Evolutionary conservation across 2,329 filamentous ascomycete genomes (phyloP).

Genomic region (Elsinoe arachidis): DNA sequence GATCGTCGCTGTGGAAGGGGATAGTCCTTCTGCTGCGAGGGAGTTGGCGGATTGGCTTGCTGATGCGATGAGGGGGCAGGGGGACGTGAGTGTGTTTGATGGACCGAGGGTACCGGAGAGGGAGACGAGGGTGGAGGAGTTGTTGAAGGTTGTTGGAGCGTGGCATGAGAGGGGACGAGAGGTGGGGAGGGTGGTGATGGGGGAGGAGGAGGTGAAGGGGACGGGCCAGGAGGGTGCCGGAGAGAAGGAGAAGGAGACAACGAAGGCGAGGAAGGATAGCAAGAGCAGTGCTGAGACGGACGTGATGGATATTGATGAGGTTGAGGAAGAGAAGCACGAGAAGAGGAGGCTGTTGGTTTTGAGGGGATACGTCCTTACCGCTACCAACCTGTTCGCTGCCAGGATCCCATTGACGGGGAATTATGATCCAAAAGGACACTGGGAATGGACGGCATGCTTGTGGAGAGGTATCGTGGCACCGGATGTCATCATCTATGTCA

Average conservation of each 20-base stretch:
- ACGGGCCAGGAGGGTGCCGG: neutral
- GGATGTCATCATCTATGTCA: conserved; percentile 67
- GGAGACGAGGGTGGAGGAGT: conserved; percentile 39
- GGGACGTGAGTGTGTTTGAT: conserved; percentile 41
- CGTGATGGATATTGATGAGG: conserved; percentile 52
- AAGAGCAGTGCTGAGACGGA: conserved; percentile 32
- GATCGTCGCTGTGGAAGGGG: conserved; percentile 75
- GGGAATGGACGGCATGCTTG: conserved; percentile 93
- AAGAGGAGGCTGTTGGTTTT: conserved; percentile 61
- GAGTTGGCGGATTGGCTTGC: conserved; percentile 58
- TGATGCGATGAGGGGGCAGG: conserved; percentile 44
- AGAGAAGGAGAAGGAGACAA: conserved; percentile 1
- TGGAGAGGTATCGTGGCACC: conserved; percentile 81
- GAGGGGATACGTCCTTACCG: conserved; percentile 63
- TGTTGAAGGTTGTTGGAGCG: conserved; percentile 56
- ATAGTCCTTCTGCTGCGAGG: conserved; percentile 53
- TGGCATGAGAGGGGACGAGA: conserved; percentile 72
- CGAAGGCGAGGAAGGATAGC: conserved; percentile 9
- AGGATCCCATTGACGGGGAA: conserved; percentile 65
- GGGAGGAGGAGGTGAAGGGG: conserved; percentile 10
- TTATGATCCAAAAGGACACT: conserved; percentile 80
- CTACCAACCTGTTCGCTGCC: conserved; percentile 66
- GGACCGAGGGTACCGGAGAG: conserved; percentile 37
- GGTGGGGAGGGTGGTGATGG: conserved; percentile 44
- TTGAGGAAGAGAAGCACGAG: conserved; percentile 63